A percentile compares a stretch with the other conserved stretches of the same genome.
Conservation (phyloP, 495 filamentous ascomycete species). For the Cudoniella acicularis region DNA sequence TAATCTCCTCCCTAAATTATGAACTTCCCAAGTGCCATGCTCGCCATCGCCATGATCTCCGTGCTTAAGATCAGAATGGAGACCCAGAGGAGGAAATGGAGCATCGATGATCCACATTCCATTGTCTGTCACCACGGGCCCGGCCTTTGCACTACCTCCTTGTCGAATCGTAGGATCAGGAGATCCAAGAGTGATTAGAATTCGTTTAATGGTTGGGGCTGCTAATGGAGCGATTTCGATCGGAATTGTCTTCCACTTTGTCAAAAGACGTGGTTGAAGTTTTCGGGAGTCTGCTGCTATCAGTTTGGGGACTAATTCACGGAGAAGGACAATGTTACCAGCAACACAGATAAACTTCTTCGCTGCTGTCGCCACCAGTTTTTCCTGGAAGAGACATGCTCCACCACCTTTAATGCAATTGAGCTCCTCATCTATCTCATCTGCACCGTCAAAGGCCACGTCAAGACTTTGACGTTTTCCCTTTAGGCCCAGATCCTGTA, state of each 20-base stretch:
- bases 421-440: constrained; percentile 91
- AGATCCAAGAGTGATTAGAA: constrained; percentile 67
- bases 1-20: constrained; percentile 63
- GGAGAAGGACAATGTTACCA: constrained; percentile 41
- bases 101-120: constrained; percentile 92
- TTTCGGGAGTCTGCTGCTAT: constrained; percentile 73
- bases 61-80: constrained; percentile 50
- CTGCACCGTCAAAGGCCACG: constrained; percentile 90
- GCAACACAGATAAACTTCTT: constrained; percentile 93
- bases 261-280: constrained; percentile 71
- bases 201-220: constrained; percentile 62
- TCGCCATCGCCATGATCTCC: constrained; percentile 42
- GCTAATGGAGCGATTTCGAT: constrained; percentile 90
- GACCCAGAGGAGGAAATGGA: constrained; percentile 69
- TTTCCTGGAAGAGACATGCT: constrained; percentile 96
- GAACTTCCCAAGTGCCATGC: constrained; percentile 72
- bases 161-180: constrained; percentile 63
- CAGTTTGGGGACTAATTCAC: not conserved
- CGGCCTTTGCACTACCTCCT: constrained; percentile 65
- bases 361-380: constrained; percentile 81
- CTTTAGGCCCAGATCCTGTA: constrained; percentile 26
- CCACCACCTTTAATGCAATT: constrained; percentile 98
- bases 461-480: constrained; percentile 52
- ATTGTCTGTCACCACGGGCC: constrained; percentile 88
- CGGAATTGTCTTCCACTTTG: constrained; percentile 74